Evolutionary conservation across 2,329 filamentous ascomycete genomes (phyloP).

Genomic region (Verticillium klebahnii): DNA sequence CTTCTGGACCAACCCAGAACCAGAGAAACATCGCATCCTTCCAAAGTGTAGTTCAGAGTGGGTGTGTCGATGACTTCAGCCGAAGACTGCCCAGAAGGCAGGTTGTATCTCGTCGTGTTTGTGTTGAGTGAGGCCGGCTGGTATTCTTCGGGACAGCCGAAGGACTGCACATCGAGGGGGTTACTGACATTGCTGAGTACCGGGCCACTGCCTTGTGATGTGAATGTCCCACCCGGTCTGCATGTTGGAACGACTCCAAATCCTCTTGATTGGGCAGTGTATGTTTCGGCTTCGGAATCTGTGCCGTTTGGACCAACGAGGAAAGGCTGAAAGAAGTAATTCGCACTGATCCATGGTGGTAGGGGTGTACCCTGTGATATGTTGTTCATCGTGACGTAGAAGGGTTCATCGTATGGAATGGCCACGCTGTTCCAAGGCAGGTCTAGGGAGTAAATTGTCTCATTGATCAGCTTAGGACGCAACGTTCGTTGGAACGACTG

Average conservation of each 20-base stretch:
- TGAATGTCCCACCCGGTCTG: neutral
- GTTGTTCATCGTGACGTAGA: conserved; percentile 39
- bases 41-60: too few species aligned
- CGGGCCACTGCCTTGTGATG: neutral
- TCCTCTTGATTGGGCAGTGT: conserved; percentile 17
- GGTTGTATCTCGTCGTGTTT: too few species aligned
- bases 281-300: neutral
- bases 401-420: conserved; percentile 20
- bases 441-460: conserved; percentile 2
- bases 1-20: conserved; percentile 19
- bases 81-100: neutral
- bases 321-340: conserved; percentile 44
- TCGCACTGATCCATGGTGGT: conserved; percentile 42
- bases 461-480: conserved; percentile 13
- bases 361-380: conserved; percentile 34
- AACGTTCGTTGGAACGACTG: conserved; percentile 11
- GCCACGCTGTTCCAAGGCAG: neutral
- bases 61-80: neutral
- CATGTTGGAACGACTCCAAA: conserved; percentile 16
- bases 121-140: too few species aligned
- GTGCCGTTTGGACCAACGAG: too few species aligned
- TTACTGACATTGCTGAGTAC: too few species aligned
- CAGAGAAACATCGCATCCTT: conserved; percentile 12
- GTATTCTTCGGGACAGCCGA: too few species aligned
- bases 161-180: too few species aligned